A percentile compares a stretch with the other conserved stretches of the same genome.
phyloP scores from a whole-genome alignment of 2,329 filamentous ascomycete genomes.

The Coniochaeta ligniaria region DNA sequence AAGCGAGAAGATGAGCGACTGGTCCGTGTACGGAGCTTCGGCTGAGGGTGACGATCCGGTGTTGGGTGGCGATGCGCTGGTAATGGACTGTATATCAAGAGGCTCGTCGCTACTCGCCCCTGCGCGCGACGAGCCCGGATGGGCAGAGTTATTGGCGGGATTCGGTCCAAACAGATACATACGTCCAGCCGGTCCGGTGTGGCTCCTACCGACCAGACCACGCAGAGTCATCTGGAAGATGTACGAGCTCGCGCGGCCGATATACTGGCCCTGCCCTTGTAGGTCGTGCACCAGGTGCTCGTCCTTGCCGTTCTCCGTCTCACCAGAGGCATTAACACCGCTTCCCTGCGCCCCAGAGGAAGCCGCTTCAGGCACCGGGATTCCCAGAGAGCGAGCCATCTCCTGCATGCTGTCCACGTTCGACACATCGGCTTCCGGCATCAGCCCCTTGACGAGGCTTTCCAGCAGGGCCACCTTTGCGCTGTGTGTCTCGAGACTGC shows the following conservation, averaged over 20 bases:
- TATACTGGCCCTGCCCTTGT: constrained; percentile 35
- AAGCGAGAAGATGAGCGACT: constrained; percentile 11
- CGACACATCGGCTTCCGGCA: constrained; percentile 32
- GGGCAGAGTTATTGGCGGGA: constrained; percentile 20
- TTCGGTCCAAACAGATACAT: constrained; percentile 33
- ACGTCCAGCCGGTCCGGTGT: constrained; percentile 19
- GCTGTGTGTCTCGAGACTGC: constrained; percentile 31
- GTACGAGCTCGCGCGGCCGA: constrained; percentile 32
- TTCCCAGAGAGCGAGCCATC: constrained; percentile 28
- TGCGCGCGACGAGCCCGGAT: not conserved
- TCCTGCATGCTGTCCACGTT: constrained; percentile 30
- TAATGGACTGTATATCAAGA: not conserved
- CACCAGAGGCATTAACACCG: constrained; percentile 9
- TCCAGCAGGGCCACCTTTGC: constrained; percentile 31
- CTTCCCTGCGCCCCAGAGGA: constrained; percentile 6
- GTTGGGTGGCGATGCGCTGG: constrained; percentile 1
- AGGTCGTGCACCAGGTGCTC: constrained; percentile 30
- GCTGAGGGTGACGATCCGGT: constrained; percentile 7
- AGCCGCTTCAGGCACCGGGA: constrained; percentile 23
- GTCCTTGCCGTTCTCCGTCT: constrained; percentile 14
- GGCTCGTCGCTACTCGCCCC: constrained; percentile 1
- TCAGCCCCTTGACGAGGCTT: constrained; percentile 32
- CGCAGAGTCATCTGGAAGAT: constrained; percentile 32
- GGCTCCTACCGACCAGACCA: constrained; percentile 22
- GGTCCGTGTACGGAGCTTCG: not conserved